Conservation (phyloP, 768 basidiomycete genomes). For the Panaeolus papilionaceus region DNA sequence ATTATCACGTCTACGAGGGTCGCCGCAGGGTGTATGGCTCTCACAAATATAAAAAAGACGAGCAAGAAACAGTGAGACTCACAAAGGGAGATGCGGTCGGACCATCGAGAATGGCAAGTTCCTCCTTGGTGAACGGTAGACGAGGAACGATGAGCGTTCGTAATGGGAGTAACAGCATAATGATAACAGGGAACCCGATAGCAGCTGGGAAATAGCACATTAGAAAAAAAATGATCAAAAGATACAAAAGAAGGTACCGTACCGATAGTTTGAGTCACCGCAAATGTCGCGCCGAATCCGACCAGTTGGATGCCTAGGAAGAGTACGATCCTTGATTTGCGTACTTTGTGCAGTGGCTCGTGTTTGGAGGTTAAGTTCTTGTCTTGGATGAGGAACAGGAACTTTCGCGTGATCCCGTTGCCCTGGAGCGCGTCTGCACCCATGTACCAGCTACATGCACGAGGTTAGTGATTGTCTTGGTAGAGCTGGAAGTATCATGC, state of each 20-base stretch:
- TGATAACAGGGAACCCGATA: conserved; percentile 91
- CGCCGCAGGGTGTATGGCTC: background rate
- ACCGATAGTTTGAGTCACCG: conserved; percentile 91
- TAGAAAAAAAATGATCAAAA: conserved; percentile 43
- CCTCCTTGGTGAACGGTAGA: conserved; percentile 77
- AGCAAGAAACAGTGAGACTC: conserved; percentile 38
- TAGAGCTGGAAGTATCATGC: background rate
- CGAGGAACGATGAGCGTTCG: conserved; percentile 74
- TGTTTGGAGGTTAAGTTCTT: conserved; percentile 58
- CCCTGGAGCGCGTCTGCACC: conserved; percentile 80
- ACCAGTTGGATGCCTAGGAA: conserved; percentile 79
- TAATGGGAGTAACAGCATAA: conserved; percentile 82
- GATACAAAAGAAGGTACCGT: conserved; percentile 24
- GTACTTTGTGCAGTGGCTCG: conserved; percentile 80
- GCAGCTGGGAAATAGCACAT: conserved; percentile 57
- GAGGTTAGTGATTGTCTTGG: background rate
- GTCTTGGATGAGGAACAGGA: conserved; percentile 83
- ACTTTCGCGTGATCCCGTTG: conserved; percentile 84
- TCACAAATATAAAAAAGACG: conserved; percentile 41
- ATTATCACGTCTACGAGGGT: background rate
- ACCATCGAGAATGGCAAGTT: conserved; percentile 86
- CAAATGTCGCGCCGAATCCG: conserved; percentile 89
- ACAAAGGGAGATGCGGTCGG: conserved; percentile 90
- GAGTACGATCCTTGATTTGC: conserved; percentile 72
- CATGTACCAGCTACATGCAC: conserved; percentile 82